phyloP scores from a whole-genome alignment of 2,329 filamentous ascomycete species.

The Pezicula radicicola region DNA sequence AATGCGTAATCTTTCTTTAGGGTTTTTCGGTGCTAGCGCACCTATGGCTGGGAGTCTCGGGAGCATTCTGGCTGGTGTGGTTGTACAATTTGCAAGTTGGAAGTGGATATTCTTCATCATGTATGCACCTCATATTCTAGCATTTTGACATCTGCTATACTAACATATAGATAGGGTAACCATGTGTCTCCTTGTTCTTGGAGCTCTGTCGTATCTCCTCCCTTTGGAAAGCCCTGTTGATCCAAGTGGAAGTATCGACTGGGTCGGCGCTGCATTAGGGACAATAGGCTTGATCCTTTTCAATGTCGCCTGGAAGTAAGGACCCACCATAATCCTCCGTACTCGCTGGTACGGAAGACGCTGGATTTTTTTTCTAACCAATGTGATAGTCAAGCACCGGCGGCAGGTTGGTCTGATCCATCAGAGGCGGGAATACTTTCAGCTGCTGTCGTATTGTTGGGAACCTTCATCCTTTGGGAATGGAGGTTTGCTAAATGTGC shows the following conservation, averaged over 20 bases:
- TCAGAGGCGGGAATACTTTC: constrained; percentile 14
- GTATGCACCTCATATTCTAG: background rate
- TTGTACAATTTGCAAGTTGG: constrained; percentile 32
- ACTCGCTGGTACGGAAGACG: background rate
- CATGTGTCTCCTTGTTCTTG: background rate
- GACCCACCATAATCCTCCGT: background rate
- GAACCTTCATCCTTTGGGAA: constrained; percentile 15
- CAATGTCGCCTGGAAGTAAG: constrained; percentile 49
- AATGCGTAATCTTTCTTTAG: constrained; percentile 39
- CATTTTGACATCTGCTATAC: background rate
- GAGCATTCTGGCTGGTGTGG: constrained; percentile 34
- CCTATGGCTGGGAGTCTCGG: constrained; percentile 42
- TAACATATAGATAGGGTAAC: constrained; percentile 2
- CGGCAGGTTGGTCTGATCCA: constrained; percentile 15
- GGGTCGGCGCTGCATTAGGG: constrained; percentile 36
- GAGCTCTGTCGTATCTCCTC: background rate
- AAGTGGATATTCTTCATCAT: constrained; percentile 29
- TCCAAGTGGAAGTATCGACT: constrained; percentile 35
- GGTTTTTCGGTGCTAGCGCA: constrained; percentile 41
- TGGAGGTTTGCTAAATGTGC: constrained; percentile 10
- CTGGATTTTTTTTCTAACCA: background rate
- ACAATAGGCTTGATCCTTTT: constrained; percentile 41
- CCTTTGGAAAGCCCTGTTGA: constrained; percentile 17
- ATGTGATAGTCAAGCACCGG: constrained; percentile 15
- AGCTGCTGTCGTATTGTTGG: constrained; percentile 9